Evolutionary conservation across 1,284 basidiomycete species (phyloP).

Genomic region (Ganoderma leucocontextum): DNA sequence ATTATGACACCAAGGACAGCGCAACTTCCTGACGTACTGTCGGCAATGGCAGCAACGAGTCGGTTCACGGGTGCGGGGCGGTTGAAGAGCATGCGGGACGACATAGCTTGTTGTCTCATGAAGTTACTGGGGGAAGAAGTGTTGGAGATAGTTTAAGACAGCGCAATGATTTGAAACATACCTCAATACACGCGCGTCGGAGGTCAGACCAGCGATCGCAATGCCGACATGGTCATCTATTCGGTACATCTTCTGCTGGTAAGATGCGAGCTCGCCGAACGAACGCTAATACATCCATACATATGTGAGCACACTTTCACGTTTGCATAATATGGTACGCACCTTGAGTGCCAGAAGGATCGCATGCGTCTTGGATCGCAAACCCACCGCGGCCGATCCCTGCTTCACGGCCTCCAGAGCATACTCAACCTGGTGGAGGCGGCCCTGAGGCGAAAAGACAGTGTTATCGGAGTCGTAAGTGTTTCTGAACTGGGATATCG

Average conservation of each 20-base stretch:
- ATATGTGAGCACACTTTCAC: neutral
- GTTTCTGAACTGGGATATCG: slow-evolving; percentile 81
- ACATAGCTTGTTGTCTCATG: slow-evolving; percentile 99
- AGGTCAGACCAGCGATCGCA: slow-evolving; percentile 97
- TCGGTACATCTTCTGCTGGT: slow-evolving; percentile 99
- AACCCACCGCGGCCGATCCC: slow-evolving; percentile 96
- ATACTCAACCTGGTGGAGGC: slow-evolving; percentile 97
- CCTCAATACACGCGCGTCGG: slow-evolving; percentile 97
- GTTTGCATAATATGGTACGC: neutral
- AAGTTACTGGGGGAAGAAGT: slow-evolving; percentile 78
- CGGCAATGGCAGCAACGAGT: slow-evolving; percentile 92
- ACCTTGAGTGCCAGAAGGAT: slow-evolving; percentile 76
- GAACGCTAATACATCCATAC: slow-evolving; percentile 75
- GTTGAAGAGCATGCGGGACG: slow-evolving; percentile 93
- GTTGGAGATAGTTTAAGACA: neutral
- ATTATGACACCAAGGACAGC: neutral
- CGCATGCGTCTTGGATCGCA: slow-evolving; percentile 95
- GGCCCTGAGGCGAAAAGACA: slow-evolving; percentile 92
- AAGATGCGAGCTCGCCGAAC: slow-evolving; percentile 97
- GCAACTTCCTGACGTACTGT: slow-evolving; percentile 71
- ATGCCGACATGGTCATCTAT: slow-evolving; percentile 99
- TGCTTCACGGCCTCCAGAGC: slow-evolving; percentile 99
- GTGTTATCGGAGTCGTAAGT: slow-evolving; percentile 98
- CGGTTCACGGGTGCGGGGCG: slow-evolving; percentile 94
- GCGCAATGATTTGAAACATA: slow-evolving; percentile 44